These are phyloP conservation scores for Starmera stellimalicola DNA, from an alignment of 1,139 yeast species.

Conservation along the genomic window DNA sequence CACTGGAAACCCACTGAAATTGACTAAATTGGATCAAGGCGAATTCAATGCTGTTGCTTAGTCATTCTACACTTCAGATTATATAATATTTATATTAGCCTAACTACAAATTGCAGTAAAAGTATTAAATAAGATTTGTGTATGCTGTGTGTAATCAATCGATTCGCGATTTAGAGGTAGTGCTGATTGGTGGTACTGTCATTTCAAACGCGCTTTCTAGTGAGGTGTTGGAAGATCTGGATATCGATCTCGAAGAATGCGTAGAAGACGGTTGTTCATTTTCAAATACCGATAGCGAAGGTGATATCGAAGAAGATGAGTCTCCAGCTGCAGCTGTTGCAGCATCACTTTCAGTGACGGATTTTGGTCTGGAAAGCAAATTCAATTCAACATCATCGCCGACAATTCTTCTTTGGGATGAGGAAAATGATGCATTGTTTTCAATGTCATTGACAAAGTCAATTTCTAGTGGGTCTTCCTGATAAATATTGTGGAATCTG, in stretches of 20 bases:
- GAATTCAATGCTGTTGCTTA: conserved; percentile 17
- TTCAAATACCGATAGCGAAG: conserved; percentile 16
- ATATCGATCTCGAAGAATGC: conserved; percentile 16
- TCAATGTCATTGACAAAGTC: conserved; percentile 9
- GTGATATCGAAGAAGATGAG: conserved; percentile 11
- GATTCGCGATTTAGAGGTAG: conserved; percentile 3
- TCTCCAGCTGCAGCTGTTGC: conserved; percentile 8
- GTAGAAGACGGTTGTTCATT: conserved; percentile 4
- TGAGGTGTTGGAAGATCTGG: conserved; percentile 19
- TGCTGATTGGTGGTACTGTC: conserved; percentile 5
- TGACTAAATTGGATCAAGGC: conserved; percentile 25
- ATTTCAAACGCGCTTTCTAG: conserved; percentile 17
- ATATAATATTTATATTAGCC: too few relatives aligned
- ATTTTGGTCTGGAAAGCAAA: conserved; percentile 10
- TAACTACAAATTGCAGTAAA: too few relatives aligned
- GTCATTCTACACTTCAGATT: not conserved
- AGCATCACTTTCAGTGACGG: conserved; percentile 2
- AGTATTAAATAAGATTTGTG: too few relatives aligned
- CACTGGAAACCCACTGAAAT: conserved; percentile 83
- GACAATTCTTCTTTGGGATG: conserved; percentile 3
- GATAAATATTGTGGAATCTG: conserved; percentile 22
- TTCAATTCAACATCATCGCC: conserved; percentile 14
- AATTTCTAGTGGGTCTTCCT: conserved; percentile 24
- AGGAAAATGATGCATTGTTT: conserved; percentile 6
- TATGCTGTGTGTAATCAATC: conserved; percentile 4